Base-by-base conservation (phyloP, 176 grass and related monocot genomes). In the Cymbopogon citratus region DNA sequence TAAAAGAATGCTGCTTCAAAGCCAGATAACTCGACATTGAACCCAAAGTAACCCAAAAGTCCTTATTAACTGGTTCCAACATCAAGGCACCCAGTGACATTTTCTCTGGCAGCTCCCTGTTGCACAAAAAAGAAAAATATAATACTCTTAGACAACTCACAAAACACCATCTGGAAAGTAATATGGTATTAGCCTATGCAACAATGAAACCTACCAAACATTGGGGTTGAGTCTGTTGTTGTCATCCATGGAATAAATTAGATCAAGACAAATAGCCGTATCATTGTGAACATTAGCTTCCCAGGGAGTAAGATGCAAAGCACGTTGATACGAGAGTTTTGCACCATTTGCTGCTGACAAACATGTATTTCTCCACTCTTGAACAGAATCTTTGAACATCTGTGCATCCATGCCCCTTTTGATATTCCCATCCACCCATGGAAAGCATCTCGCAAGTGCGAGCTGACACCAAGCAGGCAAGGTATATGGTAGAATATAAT, bases 241-340 rank as follows among this genome's bases (percentile, higher is more conserved):
- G 1, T 81, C 90, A 71, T 84, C 85, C 64, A 95, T 84, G 76
- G 79, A 82, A 82, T 63, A 84, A 80, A 98, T 94, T 61, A 93
- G 76, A 89, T 93, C 88, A 69, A 95, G 38, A 56, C 81, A 90
- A 63, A 94, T 80, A 61, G 95, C 92, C 84, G 80, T 83, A 87
- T 98, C 95, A 80, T 83, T 81, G 66, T 98, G 94, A 62, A 98
- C 89, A 89, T 98, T 98, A 81, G 95, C 88, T 83, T 95, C 86
- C 95, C 95, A 98, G 7, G 95, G 92, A 68, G 90, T 68, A 74
- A 89, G 82, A 85, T 81, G 82, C 71, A 89, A 91, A 82, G 82
- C 88, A 35, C 88, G 81, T 87, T 94, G 90, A 76, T 98, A 98
- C 23, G 95, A 94, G 45, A 79, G 72, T 63, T 93, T 95, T 80